Base-by-base conservation (phyloP, 2,329 filamentous ascomycete genomes). In the Orbilia ellipsospora region DNA sequence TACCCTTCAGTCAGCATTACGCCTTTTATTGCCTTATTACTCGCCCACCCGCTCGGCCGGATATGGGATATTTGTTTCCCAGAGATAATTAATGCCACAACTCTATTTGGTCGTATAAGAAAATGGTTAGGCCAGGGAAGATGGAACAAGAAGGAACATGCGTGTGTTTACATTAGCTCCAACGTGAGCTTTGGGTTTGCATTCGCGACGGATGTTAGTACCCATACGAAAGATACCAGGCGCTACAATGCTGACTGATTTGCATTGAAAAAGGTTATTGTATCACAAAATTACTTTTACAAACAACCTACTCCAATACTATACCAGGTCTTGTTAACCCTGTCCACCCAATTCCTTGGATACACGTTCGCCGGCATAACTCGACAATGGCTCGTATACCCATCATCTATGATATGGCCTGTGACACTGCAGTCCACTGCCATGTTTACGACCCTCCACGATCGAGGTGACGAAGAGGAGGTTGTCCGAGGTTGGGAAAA, bases 1-100 rank as follows among this genome's bases (percentile, higher is more conserved):
- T 96, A 95, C 85, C 93, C 93, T 28, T 95, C 92, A 82, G 92
- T 96, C 81, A 91, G 91, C 75, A 94, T 96, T 80, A 94, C 92
- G 20, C 92, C 92, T 45, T 91, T 96, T 78, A 96, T 96, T 84
- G 92, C 92, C 31, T 86, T 95, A 80, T 85, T 96, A 72, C 88
- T 96, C 68, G 92, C 93, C 55, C 93, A 95, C 80, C 93, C 93
- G 1, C 87, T 96, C 65, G 93, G 93, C 73, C 87, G 92, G 23
- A 81, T 93, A 28, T 94, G 93, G 91, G 93, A 96, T 80, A 86
- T 87, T 65, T 59, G 89, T 3, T 83, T 95, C 20, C 82, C 82
- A 4, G 85, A 80, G 64, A 48, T 65, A 61, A 55, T 59, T 8
- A 60, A 65, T 31, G 60, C 57, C 5, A 77, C 76, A 6, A 76